Conservation (phyloP, 2,329 filamentous ascomycete species). For the Nigrospora sphaerica region DNA sequence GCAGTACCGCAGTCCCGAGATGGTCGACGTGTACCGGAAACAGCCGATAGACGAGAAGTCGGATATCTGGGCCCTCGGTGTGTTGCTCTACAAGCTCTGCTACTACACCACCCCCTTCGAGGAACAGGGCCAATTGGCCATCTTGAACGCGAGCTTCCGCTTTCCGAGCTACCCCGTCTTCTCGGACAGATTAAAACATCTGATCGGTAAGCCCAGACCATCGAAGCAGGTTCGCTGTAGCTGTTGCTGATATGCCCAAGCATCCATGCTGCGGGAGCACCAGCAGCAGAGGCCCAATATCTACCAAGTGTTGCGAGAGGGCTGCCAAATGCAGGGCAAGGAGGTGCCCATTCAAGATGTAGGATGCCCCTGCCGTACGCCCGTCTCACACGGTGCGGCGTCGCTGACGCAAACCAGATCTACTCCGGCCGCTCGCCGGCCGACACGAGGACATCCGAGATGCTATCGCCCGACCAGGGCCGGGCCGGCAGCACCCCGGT, state of each 20-base stretch:
- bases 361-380: slow-evolving; percentile 26
- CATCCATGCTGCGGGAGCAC: slow-evolving; percentile 83
- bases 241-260: slow-evolving; percentile 35
- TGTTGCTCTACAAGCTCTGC: slow-evolving; percentile 94
- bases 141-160: slow-evolving; percentile 90
- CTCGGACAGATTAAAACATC: slow-evolving; percentile 78
- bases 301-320: slow-evolving; percentile 83
- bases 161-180: slow-evolving; percentile 85
- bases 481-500: slow-evolving; percentile 45
- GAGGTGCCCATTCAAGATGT: slow-evolving; percentile 87
- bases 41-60: slow-evolving; percentile 97
- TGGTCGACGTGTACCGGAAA: slow-evolving; percentile 97
- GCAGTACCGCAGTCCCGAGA: slow-evolving; percentile 96
- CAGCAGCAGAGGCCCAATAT: slow-evolving; percentile 79
- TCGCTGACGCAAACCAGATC: slow-evolving; percentile 46
- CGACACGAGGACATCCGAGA: slow-evolving; percentile 46
- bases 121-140: slow-evolving; percentile 94
- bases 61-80: slow-evolving; percentile 95
- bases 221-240: not conserved
- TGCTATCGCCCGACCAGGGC: slow-evolving; percentile 46
- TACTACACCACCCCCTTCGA: slow-evolving; percentile 99
- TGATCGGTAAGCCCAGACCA: slow-evolving; percentile 66
- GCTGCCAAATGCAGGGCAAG: slow-evolving; percentile 81
- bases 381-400: not conserved
- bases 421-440: slow-evolving; percentile 59